phyloP scores from a whole-genome alignment of 1,284 basidiomycete species.

The Cystobasidium sp. region DNA sequence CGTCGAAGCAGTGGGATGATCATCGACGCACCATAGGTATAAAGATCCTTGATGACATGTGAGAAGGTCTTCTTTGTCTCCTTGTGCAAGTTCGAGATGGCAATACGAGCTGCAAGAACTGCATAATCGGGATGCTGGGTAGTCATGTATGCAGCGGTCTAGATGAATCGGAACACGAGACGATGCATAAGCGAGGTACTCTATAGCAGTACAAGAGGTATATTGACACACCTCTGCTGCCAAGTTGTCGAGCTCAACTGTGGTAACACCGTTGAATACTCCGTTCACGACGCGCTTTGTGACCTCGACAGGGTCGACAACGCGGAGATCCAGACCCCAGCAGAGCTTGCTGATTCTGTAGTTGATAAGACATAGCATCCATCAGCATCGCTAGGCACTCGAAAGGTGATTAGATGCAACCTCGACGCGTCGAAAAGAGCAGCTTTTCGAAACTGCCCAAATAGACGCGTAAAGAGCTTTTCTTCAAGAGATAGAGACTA shows the following conservation, averaged over 20 bases:
- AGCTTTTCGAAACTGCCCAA: neutral
- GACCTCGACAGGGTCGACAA: slow-evolving; percentile 91
- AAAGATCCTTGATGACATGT: slow-evolving; percentile 86
- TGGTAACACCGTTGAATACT: slow-evolving; percentile 81
- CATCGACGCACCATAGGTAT: slow-evolving; percentile 74
- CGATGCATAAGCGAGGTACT: neutral
- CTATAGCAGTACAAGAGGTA: neutral
- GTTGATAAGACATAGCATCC: neutral
- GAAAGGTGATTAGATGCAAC: neutral
- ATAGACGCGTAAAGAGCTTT: slow-evolving; percentile 9
- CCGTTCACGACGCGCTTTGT: slow-evolving; percentile 94
- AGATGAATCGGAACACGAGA: slow-evolving; percentile 54
- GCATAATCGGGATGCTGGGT: slow-evolving; percentile 82
- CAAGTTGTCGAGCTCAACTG: slow-evolving; percentile 84
- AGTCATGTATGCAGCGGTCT: slow-evolving; percentile 96
- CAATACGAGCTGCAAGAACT: slow-evolving; percentile 95
- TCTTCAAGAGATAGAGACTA: neutral
- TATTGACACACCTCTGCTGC: slow-evolving; percentile 61
- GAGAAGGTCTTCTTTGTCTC: slow-evolving; percentile 98
- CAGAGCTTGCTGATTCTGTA: slow-evolving; percentile 88
- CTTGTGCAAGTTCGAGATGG: slow-evolving; percentile 98
- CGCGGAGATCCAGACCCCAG: slow-evolving; percentile 91
- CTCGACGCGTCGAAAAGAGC: neutral
- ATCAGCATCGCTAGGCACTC: neutral
- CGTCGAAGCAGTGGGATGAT: neutral